Evolutionary conservation across 2,329 filamentous ascomycete species (phyloP).

Genomic region (Aureobasidium musti): DNA sequence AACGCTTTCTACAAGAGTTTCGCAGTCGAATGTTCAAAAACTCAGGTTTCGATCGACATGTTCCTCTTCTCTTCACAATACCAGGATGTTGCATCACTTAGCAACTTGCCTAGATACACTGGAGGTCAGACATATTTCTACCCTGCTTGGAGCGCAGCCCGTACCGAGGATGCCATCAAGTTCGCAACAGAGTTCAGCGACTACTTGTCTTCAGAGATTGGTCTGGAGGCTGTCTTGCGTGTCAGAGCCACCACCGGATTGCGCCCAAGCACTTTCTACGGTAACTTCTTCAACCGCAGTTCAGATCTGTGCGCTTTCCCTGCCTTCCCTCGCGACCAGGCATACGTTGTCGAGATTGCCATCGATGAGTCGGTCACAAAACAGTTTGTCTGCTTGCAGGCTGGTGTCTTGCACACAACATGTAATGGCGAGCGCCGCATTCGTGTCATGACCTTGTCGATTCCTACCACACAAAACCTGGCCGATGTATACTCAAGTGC

Average conservation of each 20-base stretch:
- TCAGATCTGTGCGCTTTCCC: conserved; percentile 98
- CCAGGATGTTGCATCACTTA: conserved; percentile 94
- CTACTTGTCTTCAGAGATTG: conserved; percentile 94
- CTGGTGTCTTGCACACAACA: conserved; percentile 93
- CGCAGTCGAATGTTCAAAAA: conserved; percentile 97
- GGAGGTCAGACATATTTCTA: conserved; percentile 99
- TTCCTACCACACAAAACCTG: conserved; percentile 88
- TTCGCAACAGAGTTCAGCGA: conserved; percentile 97
- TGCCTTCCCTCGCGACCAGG: conserved; percentile 94
- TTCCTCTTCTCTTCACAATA: conserved; percentile 95
- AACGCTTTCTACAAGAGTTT: conserved; percentile 99
- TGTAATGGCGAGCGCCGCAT: conserved; percentile 97
- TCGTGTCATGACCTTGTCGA: conserved; percentile 85
- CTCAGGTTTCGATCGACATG: conserved; percentile 98
- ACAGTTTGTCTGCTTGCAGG: conserved; percentile 88
- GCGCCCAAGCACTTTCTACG: conserved; percentile 97
- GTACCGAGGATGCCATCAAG: conserved; percentile 94
- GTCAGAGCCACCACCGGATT: conserved; percentile 93
- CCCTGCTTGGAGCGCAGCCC: conserved; percentile 92
- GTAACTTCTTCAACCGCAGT: conserved; percentile 98
- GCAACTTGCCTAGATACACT: conserved; percentile 92
- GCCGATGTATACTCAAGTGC: conserved; percentile 93
- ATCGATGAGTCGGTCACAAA: conserved; percentile 94
- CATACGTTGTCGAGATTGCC: conserved; percentile 95
- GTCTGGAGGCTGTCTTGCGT: conserved; percentile 90